phyloP scores from a whole-genome alignment of 1,284 basidiomycete genomes.

The Macrocystidia cucumis region DNA sequence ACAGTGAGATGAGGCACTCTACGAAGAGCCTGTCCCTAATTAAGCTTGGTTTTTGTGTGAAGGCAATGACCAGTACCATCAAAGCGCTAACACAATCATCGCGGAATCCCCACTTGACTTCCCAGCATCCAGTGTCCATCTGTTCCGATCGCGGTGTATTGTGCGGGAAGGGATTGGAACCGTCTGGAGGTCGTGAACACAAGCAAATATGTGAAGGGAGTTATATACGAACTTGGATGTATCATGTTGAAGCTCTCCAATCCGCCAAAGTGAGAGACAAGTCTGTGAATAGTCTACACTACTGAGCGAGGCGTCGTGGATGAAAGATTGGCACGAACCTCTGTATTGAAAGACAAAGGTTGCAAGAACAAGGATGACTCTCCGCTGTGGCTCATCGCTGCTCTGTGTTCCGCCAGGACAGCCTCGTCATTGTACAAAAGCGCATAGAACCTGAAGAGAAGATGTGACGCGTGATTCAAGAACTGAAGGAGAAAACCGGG shows the following conservation, averaged over 20 bases:
- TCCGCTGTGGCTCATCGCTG: conserved; percentile 4
- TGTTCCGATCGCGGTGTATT: conserved; percentile 37
- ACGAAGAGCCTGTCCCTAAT: conserved; percentile 46
- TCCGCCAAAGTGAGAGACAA: conserved; percentile 47
- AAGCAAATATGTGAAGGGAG: neutral
- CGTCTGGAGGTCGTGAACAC: conserved; percentile 3
- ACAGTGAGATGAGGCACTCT: conserved; percentile 61
- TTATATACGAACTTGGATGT: neutral
- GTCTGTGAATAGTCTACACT: conserved; percentile 34
- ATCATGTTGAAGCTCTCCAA: conserved; percentile 37
- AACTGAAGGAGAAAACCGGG: conserved; percentile 3
- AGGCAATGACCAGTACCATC: conserved; percentile 35
- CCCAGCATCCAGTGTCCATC: conserved; percentile 61
- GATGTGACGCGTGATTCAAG: conserved; percentile 1
- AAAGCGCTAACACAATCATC: conserved; percentile 67
- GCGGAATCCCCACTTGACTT: conserved; percentile 69
- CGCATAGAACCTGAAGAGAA: conserved; percentile 35
- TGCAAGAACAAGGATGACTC: conserved; percentile 37
- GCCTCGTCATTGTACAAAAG: conserved; percentile 55
- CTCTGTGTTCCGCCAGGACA: conserved; percentile 24
- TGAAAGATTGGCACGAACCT: conserved; percentile 29
- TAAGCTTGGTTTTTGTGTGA: conserved; percentile 7
- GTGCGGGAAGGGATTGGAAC: conserved; percentile 30
- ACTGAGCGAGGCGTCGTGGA: neutral
- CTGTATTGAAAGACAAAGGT: conserved; percentile 48